phyloP scores from a whole-genome alignment of 139 green algal genomes.

The Chlamydomonas applanata region DNA sequence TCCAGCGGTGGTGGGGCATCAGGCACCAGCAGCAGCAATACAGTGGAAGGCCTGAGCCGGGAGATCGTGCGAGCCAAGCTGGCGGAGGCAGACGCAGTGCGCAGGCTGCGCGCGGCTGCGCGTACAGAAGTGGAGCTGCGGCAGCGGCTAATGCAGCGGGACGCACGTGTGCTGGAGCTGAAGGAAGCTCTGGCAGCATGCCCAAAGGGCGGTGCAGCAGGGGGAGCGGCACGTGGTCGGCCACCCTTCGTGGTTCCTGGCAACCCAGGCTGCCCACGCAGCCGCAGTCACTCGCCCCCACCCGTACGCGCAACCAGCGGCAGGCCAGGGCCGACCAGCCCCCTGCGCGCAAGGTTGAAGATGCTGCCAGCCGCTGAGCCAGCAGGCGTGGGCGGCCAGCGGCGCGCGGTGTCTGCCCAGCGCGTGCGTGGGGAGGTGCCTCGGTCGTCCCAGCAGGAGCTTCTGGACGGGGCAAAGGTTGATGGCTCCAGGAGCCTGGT shows the following conservation, averaged over 20 bases:
- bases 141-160: constrained; percentile 13
- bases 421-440: not conserved
- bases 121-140: constrained; percentile 18
- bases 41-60: constrained; percentile 34
- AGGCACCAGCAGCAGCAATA: not conserved
- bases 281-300: not conserved
- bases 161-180: constrained; percentile 6
- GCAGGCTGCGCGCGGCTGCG: constrained; percentile 44
- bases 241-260: too few species aligned
- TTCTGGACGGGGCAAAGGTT: too few species aligned
- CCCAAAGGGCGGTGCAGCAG: not conserved
- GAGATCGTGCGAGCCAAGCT: constrained; percentile 65
- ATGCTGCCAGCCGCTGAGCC: not conserved
- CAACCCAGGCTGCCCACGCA: too few species aligned
- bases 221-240: too few species aligned
- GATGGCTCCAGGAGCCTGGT: not conserved
- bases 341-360: not conserved
- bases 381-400: not conserved
- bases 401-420: not conserved
- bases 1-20: too few species aligned
- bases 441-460: too few species aligned
- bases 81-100: constrained; percentile 54
- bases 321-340: not conserved
- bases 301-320: not conserved
- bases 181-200: not conserved